phyloP scores from a whole-genome alignment of 1,284 basidiomycete genomes.

The Rhodotorula sp. region DNA sequence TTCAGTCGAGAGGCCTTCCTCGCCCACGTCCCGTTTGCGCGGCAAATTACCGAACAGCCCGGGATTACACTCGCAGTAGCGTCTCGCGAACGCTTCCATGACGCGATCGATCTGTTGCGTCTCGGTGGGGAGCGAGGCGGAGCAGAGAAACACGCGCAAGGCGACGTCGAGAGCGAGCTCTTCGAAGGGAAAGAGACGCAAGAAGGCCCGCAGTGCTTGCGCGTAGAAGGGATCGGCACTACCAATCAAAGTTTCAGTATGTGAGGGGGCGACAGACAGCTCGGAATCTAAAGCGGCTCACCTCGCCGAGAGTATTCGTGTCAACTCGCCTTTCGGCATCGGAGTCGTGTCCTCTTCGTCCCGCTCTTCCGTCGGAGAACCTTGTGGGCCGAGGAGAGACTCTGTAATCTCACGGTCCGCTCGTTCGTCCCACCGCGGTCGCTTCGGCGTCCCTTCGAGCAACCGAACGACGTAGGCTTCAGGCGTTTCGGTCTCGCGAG shows the following conservation, averaged over 20 bases:
- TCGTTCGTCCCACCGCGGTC: background rate
- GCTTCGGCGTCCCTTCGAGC: conserved; percentile 47
- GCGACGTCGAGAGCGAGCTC: conserved; percentile 85
- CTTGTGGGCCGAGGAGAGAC: conserved; percentile 55
- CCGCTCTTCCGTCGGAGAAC: conserved; percentile 57
- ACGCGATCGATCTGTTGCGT: conserved; percentile 98
- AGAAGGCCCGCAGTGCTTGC: conserved; percentile 68
- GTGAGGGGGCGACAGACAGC: too few species aligned
- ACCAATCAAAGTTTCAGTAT: conserved; percentile 4
- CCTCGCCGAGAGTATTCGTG: conserved; percentile 75
- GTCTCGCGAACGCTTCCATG: conserved; percentile 87
- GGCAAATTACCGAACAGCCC: conserved; percentile 59
- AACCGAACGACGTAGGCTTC: conserved; percentile 67
- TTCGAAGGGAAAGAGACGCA: conserved; percentile 75
- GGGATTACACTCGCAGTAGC: conserved; percentile 82
- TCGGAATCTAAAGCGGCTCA: conserved; percentile 48
- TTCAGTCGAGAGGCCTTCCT: conserved; percentile 6
- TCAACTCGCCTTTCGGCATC: conserved; percentile 73
- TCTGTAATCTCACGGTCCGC: background rate
- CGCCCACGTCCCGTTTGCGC: conserved; percentile 13
- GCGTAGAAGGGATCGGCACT: conserved; percentile 73
- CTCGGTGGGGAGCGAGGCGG: conserved; percentile 84
- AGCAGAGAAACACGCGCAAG: conserved; percentile 84
- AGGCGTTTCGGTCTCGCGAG: conserved; percentile 60
- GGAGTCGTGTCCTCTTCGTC: conserved; percentile 33